A percentile compares a stretch with the other conserved stretches of the same genome.
These are phyloP conservation scores for Knoxdaviesia capensis DNA, from an alignment of 2,329 filamentous ascomycete genomes.

Conservation along the genomic window DNA sequence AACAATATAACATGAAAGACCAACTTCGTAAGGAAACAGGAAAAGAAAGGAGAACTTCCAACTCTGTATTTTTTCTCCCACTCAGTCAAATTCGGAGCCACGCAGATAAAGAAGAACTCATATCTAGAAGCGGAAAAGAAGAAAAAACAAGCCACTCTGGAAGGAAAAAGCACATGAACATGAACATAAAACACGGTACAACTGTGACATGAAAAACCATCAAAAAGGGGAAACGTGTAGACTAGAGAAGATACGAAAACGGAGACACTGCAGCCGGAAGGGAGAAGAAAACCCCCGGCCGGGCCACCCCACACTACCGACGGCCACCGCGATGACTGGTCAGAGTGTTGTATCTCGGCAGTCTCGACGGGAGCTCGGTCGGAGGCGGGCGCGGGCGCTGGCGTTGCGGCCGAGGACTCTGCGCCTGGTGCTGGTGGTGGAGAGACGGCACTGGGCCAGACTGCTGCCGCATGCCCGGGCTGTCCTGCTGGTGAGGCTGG, in stretches of 20 bases:
- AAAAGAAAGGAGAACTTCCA: conserved; percentile 5
- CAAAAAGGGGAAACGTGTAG: conserved; percentile 3
- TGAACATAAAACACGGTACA: conserved; percentile 2
- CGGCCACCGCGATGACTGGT: too few species aligned
- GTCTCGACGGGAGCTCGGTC: too few species aligned
- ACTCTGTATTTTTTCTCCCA: too few species aligned
- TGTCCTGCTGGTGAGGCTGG: too few species aligned
- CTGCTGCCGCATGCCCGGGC: too few species aligned
- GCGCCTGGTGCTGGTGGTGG: too few species aligned
- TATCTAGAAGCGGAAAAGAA: conserved; percentile 3
- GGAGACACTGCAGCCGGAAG: background rate
- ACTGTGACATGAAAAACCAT: too few species aligned
- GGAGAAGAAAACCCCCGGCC: background rate
- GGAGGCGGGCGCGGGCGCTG: too few species aligned
- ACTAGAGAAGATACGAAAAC: background rate
- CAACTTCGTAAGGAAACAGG: conserved; percentile 5
- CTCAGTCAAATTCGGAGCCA: background rate
- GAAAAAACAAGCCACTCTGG: conserved; percentile 5
- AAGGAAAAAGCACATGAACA: conserved; percentile 2
- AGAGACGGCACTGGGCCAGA: too few species aligned
- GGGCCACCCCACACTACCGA: too few species aligned
- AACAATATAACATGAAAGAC: background rate
- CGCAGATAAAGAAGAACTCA: conserved; percentile 3
- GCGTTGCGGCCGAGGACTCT: too few species aligned
- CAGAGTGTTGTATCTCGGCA: too few species aligned